Evolutionary conservation across 2,329 filamentous ascomycete genomes (phyloP).

Genomic region (Aspergillus sp.): DNA sequence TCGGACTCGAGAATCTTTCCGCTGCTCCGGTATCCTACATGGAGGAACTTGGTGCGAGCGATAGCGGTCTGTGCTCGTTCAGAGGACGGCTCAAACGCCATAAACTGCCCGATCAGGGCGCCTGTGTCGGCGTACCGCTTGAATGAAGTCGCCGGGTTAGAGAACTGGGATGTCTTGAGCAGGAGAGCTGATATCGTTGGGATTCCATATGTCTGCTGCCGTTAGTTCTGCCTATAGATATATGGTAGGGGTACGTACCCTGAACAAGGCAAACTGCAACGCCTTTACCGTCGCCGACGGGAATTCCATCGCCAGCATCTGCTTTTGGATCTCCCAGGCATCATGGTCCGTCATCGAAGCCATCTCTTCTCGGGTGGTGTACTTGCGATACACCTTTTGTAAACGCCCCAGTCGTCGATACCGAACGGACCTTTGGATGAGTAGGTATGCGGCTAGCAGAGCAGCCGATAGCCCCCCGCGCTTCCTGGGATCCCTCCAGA

Average conservation of each 20-base stretch:
- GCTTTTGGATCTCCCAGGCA: constrained; percentile 51
- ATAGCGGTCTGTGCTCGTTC: constrained; percentile 53
- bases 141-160: constrained; percentile 44
- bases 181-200: constrained; percentile 54
- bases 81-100: constrained; percentile 44
- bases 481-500: constrained; percentile 6
- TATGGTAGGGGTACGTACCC: constrained; percentile 32
- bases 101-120: constrained; percentile 51
- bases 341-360: constrained; percentile 54
- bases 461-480: constrained; percentile 7
- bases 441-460: constrained; percentile 19
- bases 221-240: background rate
- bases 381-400: constrained; percentile 37
- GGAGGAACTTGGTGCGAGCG: constrained; percentile 64
- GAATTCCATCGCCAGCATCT: constrained; percentile 54
- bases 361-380: constrained; percentile 44
- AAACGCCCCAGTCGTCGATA: constrained; percentile 36
- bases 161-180: constrained; percentile 51
- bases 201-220: constrained; percentile 53
- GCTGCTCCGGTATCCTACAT: constrained; percentile 55
- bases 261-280: constrained; percentile 60
- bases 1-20: constrained; percentile 63
- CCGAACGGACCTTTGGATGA: constrained; percentile 25
- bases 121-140: constrained; percentile 56
- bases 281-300: constrained; percentile 52